Base-by-base conservation (phyloP, 345 rosid genomes). In the Melastoma malabathricum region DNA sequence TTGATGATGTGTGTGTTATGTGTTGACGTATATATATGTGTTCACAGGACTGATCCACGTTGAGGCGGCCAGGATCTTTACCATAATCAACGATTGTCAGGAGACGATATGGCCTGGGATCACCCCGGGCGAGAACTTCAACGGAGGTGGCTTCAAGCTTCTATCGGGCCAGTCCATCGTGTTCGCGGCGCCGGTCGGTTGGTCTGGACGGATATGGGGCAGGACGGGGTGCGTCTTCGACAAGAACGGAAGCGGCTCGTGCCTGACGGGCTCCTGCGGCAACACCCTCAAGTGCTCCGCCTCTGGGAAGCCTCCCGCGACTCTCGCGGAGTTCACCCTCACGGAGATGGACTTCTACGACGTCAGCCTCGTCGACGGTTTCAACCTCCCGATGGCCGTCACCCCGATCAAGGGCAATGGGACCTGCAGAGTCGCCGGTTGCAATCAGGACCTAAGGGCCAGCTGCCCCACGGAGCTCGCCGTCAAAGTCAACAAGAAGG, bases 331-430 rank as follows among this genome's bases (percentile, higher is more conserved):
- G 54, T 86, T 90, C 57, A 86, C 98, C 7, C 63, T 90, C 13
- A 63, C 86, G 0, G 3, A 50, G 0, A 0, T 38, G 0, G 83
- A 90, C 48, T 86, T 59, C 63, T 90, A 90, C 61, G 98, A 90
- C 39, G 96, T 86, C 15, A 90, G 98, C 75, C 86, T 90, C 3
- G 96, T 83, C 0, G 96, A 90, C n/a, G 96, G 94, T 8, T 90
- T 80, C 43, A 90, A 90, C 57, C 18, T 86, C 52, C 98, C 98
- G 1, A 14, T 90, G 6, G 3, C 61, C 0, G 76, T 90, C 0
- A 71, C 70, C 2, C 86, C 98, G 2, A 49, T 86, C 13, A 79
- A 86, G 4, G 92, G 96, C 0, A 60, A 27, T 13, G 98, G 94
- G 31, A 82, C 76, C 14, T 90, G 98, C 23, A 70, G 77, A 18